Evolutionary conservation across 2,329 filamentous ascomycete species (phyloP).

Genomic region (Microcyclosporella mali): DNA sequence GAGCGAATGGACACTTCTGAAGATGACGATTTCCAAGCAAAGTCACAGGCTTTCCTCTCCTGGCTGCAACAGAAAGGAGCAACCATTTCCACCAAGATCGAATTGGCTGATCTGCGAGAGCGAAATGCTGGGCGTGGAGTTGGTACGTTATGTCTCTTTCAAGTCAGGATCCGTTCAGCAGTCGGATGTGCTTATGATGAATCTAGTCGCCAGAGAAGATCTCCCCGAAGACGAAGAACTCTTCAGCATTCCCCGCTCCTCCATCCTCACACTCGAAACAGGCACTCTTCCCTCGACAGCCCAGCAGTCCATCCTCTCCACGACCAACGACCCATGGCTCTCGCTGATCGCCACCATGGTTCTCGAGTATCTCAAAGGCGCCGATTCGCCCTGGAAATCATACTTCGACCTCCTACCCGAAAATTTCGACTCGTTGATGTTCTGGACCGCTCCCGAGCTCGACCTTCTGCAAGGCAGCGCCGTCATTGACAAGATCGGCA

Average conservation of each 20-base stretch:
- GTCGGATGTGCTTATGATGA: constrained; percentile 4
- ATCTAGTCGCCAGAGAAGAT: constrained; percentile 60
- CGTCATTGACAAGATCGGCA: constrained; percentile 70
- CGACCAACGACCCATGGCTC: constrained; percentile 42
- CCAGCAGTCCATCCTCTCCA: constrained; percentile 29
- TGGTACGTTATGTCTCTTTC: constrained; percentile 42
- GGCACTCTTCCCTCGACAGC: constrained; percentile 52
- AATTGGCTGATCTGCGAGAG: constrained; percentile 52
- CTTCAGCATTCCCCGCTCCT: constrained; percentile 68
- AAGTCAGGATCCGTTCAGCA: background rate
- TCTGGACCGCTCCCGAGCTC: constrained; percentile 70
- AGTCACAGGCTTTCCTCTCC: constrained; percentile 48
- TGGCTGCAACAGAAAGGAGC: constrained; percentile 54
- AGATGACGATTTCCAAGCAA: constrained; percentile 29
- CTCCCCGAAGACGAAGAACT: constrained; percentile 70
- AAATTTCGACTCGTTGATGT: constrained; percentile 81
- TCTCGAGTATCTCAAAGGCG: constrained; percentile 60
- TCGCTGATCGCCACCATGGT: constrained; percentile 72
- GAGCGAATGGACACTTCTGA: constrained; percentile 10
- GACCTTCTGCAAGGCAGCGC: constrained; percentile 68
- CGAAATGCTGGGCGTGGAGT: constrained; percentile 56
- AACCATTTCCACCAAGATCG: constrained; percentile 52
- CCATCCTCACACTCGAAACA: constrained; percentile 67
- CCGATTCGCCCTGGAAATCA: constrained; percentile 63
- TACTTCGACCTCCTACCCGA: constrained; percentile 71